phyloP scores from a whole-genome alignment of 1,284 basidiomycete genomes.

The Ganoderma lingzhi region DNA sequence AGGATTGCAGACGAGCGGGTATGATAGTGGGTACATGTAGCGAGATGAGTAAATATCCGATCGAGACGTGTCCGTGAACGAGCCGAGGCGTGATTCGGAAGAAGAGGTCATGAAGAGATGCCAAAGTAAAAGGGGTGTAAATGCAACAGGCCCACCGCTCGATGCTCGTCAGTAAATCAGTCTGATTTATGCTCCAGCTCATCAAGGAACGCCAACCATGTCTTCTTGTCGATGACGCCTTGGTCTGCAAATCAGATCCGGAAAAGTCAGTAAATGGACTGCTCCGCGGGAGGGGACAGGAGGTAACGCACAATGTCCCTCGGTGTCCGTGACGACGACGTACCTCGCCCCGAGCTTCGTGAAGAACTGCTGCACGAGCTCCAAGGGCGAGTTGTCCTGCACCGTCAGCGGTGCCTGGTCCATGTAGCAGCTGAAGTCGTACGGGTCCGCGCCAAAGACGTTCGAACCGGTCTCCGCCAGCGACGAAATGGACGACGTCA shows the following conservation, averaged over 20 bases:
- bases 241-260: slow-evolving; percentile 60
- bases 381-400: slow-evolving; percentile 84
- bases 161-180: not conserved
- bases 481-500: slow-evolving; percentile 68
- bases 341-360: slow-evolving; percentile 93
- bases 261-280: not conserved
- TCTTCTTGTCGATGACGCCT: slow-evolving; percentile 93
- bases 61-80: not conserved
- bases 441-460: slow-evolving; percentile 59
- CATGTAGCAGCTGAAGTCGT: slow-evolving; percentile 91
- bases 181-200: slow-evolving; percentile 58
- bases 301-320: slow-evolving; percentile 79
- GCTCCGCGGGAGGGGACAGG: slow-evolving; percentile 7
- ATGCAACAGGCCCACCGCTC: not conserved
- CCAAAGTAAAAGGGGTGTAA: not conserved
- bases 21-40: not conserved
- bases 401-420: slow-evolving; percentile 91
- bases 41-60: not conserved
- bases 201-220: slow-evolving; percentile 85
- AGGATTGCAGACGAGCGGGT: not conserved
- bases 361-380: slow-evolving; percentile 92
- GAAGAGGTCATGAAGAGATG: not conserved
- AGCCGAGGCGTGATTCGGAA: not conserved
- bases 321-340: slow-evolving; percentile 84
- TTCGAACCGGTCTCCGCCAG: slow-evolving; percentile 51